Conservation (phyloP, 2,329 filamentous ascomycete species). For the Aspergillus pseudoterreus region DNA sequence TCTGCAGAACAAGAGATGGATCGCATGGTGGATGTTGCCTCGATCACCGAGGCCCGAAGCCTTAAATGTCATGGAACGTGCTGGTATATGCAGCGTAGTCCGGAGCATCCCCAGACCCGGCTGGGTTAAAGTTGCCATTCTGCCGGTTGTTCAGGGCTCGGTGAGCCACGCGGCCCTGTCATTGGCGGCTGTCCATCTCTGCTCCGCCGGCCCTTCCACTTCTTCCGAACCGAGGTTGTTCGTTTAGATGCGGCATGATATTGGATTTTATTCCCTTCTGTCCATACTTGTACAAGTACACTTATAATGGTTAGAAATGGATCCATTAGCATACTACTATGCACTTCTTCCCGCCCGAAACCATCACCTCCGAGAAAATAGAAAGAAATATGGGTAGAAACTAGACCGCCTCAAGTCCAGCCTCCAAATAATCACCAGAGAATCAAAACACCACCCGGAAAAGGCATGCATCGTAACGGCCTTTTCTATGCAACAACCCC, state of each 20-base stretch:
- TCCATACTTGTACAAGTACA: too few relatives aligned
- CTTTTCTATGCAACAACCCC: conserved; percentile 11
- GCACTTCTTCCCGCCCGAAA: too few relatives aligned
- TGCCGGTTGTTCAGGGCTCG: conserved; percentile 11
- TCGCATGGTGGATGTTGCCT: neutral
- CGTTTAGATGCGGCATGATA: neutral
- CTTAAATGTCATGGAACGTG: conserved; percentile 23
- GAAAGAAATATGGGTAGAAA: neutral
- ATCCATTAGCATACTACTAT: too few relatives aligned
- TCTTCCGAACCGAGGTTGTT: neutral
- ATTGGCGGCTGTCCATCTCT: neutral
- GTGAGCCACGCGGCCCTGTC: neutral
- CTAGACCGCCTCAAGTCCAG: conserved; percentile 6
- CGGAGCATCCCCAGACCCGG: conserved; percentile 30
- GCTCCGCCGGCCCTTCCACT: conserved; percentile 1
- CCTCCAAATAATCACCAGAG: conserved; percentile 7
- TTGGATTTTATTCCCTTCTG: too few relatives aligned
- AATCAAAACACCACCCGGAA: conserved; percentile 12
- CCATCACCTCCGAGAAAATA: neutral
- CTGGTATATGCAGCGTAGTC: conserved; percentile 45
- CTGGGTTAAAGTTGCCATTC: conserved; percentile 6
- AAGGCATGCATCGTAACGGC: conserved; percentile 5
- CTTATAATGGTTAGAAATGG: too few relatives aligned
- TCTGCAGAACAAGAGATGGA: neutral
- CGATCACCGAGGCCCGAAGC: neutral